Evolutionary conservation across 2,329 filamentous ascomycete genomes (phyloP).

Genomic region (Aspergillus fischeri): DNA sequence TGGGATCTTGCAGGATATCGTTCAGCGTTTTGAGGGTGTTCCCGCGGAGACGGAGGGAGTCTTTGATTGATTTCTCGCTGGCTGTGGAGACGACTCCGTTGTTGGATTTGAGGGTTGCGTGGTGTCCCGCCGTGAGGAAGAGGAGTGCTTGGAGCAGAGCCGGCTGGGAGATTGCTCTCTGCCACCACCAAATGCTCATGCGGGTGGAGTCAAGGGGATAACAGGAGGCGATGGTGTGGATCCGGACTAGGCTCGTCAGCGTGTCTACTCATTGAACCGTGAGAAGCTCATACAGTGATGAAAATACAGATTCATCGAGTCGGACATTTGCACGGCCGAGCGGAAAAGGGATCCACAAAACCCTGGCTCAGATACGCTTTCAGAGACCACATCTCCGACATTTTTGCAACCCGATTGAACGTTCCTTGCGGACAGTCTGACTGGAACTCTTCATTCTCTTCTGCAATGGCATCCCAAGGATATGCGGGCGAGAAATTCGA

Average conservation of each 20-base stretch:
- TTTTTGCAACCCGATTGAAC: background rate
- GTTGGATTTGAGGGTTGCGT: constrained; percentile 10
- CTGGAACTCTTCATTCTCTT: background rate
- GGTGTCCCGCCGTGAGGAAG: constrained; percentile 16
- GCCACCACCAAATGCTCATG: constrained; percentile 16
- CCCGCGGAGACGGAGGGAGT: constrained; percentile 12
- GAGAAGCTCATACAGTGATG: constrained; percentile 14
- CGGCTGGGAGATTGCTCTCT: constrained; percentile 14
- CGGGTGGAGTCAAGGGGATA: constrained; percentile 15
- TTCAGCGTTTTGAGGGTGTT: constrained; percentile 14
- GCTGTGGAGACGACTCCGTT: constrained; percentile 9
- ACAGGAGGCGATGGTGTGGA: constrained; percentile 13
- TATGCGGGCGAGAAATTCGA: no score
- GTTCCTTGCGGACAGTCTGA: background rate
- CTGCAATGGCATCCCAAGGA: no score
- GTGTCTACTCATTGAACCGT: background rate
- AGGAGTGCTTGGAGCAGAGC: constrained; percentile 15
- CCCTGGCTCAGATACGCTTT: constrained; percentile 5
- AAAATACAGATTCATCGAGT: constrained; percentile 14
- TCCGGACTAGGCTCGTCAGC: constrained; percentile 5
- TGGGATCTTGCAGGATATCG: constrained; percentile 10
- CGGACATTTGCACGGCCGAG: constrained; percentile 4
- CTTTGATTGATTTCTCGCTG: constrained; percentile 10
- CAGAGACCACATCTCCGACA: constrained; percentile 4
- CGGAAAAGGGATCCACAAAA: constrained; percentile 6